Evolutionary conservation across 352 stramenopile species (phyloP), one percentile per base, ranked within the genome.

Genomic region (Phytophthora hybrid): DNA sequence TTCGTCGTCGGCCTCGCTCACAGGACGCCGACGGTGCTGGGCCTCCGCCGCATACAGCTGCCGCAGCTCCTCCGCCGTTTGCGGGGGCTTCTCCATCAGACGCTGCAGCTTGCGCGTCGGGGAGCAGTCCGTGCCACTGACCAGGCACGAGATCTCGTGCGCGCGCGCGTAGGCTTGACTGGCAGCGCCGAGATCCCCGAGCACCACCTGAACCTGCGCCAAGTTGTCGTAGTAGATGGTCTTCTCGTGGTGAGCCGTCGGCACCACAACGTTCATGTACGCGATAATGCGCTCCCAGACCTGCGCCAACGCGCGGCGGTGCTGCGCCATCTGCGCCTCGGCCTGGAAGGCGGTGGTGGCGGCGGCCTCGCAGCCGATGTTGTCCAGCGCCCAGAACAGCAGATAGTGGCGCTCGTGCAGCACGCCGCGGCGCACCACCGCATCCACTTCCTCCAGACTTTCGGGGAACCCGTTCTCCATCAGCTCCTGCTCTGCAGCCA

Each of bases 211-310:
- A 5, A 91, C 86, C 73, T 95, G 87, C 26, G 88, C 88, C 41
- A 93, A 68, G 69, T 94, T 92, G 77, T 95, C 88, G 74, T 95
- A 95, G 73, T 95, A 92, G 61, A 93, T 93, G 26, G 81, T 91
- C 71, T 95, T 95, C 71, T 93, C 86, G 68, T 95, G 86, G 58
- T 93, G 81, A 41, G 82, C 77, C 18, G 79, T 74, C 11, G 84
- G 88, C 55, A 94, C 74, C 10, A 90, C 82, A 18, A 83, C 72
- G 76, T 95, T 91, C 82, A 95, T 90, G 66, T 61, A 80, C 21
- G 75, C 63, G 63, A 95, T 89, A 54, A 93, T 90, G 23, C 84
- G 86, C 62, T 86, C 70, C 80, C 86, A 93, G 46, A 92, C 80
- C 62, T 83, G 73, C 47, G 78, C 83, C 29, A 92, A 54, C 26